phyloP scores from a whole-genome alignment of 1,284 basidiomycete genomes.

The Porogramme epimiltina region DNA sequence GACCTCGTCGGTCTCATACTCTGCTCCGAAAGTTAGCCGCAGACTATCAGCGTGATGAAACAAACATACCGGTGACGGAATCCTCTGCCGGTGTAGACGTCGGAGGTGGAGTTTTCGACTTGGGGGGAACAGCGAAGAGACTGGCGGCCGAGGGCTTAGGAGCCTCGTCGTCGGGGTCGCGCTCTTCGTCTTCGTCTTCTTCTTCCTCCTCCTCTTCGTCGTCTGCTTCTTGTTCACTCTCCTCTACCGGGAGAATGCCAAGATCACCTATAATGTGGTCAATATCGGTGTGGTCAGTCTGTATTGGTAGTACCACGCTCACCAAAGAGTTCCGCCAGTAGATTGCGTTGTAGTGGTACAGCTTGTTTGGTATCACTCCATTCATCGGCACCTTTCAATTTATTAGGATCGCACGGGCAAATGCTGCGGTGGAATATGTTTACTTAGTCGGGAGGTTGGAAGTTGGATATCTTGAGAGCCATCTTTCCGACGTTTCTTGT shows the following conservation, averaged over 20 bases:
- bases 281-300: too few relatives aligned
- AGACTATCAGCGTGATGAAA: not conserved
- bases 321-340: conserved; percentile 26
- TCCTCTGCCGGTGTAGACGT: conserved; percentile 3
- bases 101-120: not conserved
- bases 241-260: conserved; percentile 18
- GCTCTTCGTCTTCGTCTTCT: conserved; percentile 19
- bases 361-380: not conserved
- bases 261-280: conserved; percentile 12
- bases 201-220: conserved; percentile 15
- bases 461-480: not conserved
- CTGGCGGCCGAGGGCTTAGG: not conserved
- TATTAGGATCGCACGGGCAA: not conserved
- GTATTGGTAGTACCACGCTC: not conserved
- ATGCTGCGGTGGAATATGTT: not conserved
- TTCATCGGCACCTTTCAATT: not conserved
- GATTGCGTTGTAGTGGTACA: conserved; percentile 15
- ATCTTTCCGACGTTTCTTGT: conserved; percentile 12
- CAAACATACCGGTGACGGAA: conserved; percentile 16
- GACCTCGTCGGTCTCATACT: conserved; percentile 13
- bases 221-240: conserved; percentile 21
- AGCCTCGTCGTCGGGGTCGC: conserved; percentile 9
- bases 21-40: not conserved
- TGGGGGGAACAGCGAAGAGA: conserved; percentile 6
- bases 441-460: not conserved